A percentile compares a stretch with the other conserved stretches of the same genome.
phyloP scores from a whole-genome alignment of 2,329 filamentous ascomycete species.

The Alternaria viburni region DNA sequence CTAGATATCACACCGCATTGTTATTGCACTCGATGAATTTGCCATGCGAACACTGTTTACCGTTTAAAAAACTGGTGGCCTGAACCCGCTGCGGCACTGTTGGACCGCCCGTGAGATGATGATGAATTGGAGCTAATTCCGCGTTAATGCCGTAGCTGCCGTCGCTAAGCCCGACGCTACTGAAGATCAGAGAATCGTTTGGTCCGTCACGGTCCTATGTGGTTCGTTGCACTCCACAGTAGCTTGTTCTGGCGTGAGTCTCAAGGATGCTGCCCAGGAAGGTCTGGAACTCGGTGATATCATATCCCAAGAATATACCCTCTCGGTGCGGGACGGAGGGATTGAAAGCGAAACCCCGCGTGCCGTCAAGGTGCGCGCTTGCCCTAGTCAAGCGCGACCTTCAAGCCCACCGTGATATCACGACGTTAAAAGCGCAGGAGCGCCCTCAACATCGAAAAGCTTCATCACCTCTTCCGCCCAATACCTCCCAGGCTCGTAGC shows the following conservation, averaged over 20 bases:
- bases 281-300: background rate
- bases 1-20: conserved; percentile 4
- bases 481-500: background rate
- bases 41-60: background rate
- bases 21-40: background rate
- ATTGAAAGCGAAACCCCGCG: background rate
- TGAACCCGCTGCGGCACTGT: background rate
- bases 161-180: background rate
- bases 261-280: background rate
- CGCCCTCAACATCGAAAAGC: background rate
- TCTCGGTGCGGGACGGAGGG: background rate
- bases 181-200: background rate
- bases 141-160: background rate
- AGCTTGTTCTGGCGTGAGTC: background rate
- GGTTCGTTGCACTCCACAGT: background rate
- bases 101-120: background rate
- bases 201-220: background rate
- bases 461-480: background rate
- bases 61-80: background rate
- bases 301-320: background rate
- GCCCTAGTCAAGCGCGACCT: background rate
- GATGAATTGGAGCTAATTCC: background rate
- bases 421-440: background rate
- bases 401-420: background rate
- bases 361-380: background rate